Evolutionary conservation across 2,329 filamentous ascomycete genomes (phyloP), one percentile per base, ranked within the genome.

Genomic region (Diaporthe aspalathi): DNA sequence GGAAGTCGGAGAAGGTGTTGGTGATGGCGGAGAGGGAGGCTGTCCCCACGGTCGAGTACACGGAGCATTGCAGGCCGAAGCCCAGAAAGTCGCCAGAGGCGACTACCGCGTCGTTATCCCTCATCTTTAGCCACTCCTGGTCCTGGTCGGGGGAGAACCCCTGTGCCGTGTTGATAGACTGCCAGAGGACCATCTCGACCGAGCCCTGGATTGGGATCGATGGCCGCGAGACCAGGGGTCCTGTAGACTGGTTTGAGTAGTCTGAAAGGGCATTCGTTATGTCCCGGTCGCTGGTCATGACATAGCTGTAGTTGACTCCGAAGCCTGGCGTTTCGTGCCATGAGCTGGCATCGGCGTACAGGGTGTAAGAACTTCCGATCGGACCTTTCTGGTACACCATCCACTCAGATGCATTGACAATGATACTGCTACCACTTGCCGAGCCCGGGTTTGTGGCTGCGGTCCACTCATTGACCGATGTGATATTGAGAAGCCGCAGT

Each of bases 301-400:
- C 35, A 56, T 56, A 56, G 32, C 53, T 56, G 38, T 56, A 56
- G 53, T 56, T 56, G 53, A 56, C 53, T 32, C 53, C 32, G n/a
- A 56, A 56, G 32, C 53, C 53, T 40, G 53, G 53, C 5, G 53
- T 56, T 56, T 11, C 29, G 11, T 38, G 53, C 53, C 53, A 56
- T 5, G 53, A 40, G 53, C 53, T 56, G 53, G 32, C 22, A 24
- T 56, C 53, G 32, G 32, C 40, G 53, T 16, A 56, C 20, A 56
- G 32, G n/a, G 53, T 56, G 27, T 56, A 56, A 17, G 32, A 9
- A 40, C 53, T 56, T 40, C 9, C 4, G 17, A 56, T 38, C 40
- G 53, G 38, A 24, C 32, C 20, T 38, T 40, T 20, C 53, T 56
- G 53, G 20, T 38, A 38, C 16, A 7, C 11, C 53, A 38, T 29